Evolutionary conservation across 2,329 filamentous ascomycete genomes (phyloP).

Genomic region (Xylariomycetidae sp.): DNA sequence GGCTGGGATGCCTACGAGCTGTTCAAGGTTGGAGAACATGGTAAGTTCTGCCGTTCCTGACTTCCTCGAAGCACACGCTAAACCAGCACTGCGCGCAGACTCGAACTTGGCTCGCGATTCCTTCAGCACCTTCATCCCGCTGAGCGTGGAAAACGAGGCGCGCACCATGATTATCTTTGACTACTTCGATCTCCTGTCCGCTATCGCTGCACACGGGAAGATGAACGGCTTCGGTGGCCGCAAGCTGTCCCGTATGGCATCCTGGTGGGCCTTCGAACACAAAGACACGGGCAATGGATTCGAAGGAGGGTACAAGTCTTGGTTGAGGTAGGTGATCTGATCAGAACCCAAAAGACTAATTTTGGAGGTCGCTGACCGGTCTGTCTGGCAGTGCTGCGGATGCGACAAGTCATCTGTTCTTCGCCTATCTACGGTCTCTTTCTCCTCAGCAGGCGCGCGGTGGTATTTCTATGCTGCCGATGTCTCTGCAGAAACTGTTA

Average conservation of each 20-base stretch:
- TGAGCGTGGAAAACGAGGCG: slow-evolving; percentile 83
- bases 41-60: slow-evolving; percentile 39
- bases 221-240: slow-evolving; percentile 86
- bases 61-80: not conserved
- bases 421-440: slow-evolving; percentile 88
- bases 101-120: slow-evolving; percentile 87
- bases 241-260: slow-evolving; percentile 89
- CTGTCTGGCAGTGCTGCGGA: slow-evolving; percentile 68
- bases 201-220: slow-evolving; percentile 89
- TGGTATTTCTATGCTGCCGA: slow-evolving; percentile 79
- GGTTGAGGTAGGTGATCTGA: slow-evolving; percentile 63
- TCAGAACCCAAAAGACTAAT: too few species aligned
- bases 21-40: slow-evolving; percentile 89
- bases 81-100: too few species aligned
- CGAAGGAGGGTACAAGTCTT: slow-evolving; percentile 86
- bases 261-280: slow-evolving; percentile 98
- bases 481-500: slow-evolving; percentile 84
- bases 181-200: slow-evolving; percentile 90
- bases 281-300: slow-evolving; percentile 83
- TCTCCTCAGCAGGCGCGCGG: slow-evolving; percentile 72
- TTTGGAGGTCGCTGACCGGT: slow-evolving; percentile 29
- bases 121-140: slow-evolving; percentile 92
- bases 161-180: slow-evolving; percentile 87
- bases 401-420: slow-evolving; percentile 95
- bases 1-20: slow-evolving; percentile 97